Base-by-base conservation (phyloP, 495 filamentous ascomycete genomes). In the Aspergillus carlsbadensis region DNA sequence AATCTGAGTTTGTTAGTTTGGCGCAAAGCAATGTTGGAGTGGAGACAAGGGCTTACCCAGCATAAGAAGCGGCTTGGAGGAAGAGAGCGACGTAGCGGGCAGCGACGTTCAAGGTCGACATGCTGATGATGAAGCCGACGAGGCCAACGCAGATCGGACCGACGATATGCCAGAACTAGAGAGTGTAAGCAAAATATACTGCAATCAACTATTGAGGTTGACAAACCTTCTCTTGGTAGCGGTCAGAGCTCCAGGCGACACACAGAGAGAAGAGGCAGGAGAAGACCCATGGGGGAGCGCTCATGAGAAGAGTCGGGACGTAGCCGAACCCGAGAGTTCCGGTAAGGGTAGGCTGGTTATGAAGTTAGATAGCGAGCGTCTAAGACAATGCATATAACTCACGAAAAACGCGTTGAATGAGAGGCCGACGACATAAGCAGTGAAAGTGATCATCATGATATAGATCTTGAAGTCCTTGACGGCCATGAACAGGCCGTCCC, bases 231-330 rank as follows among this genome's bases (percentile, higher is more conserved):
- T 94, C 88, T 43, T 89, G 87, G 7, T 85, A 89, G 54, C 79
- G 77, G 67, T 95, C 90, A n/a, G 89, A 87, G 69, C 91, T 87
- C 77, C 82, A 88, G 11, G 87, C 83, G 61, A 92, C 92, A 54
- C 80, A 34, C 63, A 87, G 84, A 45, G 88, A 84, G 22, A 83
- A 84, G 34, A 90, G 78, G 49, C 91, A 84, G 37, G 80, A 81
- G 33, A 94, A 80, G 3, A 89, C 79, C 67, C 88, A 89, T 13
- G 87, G 87, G 4, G 90, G 90, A 2, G 84, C 86, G 10, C 88
- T 92, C 53, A 95, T 80, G 3, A 93, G 83, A 11, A 94, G 83
- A 10, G 91, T 86, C 17, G 78, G 66, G 43, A 90, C 82, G 26
- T 83, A 80, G 49, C 62, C 69, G 62, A 86, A 90, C 5, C 84